These are phyloP conservation scores for Xylaria intraflava DNA, from an alignment of 495 filamentous ascomycete genomes.

Conservation along the genomic window DNA sequence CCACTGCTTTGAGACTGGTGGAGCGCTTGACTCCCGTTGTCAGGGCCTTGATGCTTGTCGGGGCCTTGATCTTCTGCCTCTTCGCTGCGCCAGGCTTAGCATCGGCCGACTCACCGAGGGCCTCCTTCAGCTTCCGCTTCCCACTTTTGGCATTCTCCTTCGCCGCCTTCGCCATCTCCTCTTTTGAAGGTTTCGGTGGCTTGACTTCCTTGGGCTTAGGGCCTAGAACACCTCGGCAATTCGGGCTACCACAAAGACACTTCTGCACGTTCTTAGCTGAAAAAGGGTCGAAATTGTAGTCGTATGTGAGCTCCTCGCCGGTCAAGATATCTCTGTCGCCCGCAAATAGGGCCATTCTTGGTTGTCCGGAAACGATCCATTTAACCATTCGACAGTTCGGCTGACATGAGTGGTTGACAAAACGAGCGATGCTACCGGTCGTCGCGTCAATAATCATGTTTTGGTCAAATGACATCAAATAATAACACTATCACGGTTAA, in stretches of 20 bases:
- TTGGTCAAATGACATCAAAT: conserved; percentile 96
- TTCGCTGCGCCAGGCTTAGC: conserved; percentile 25
- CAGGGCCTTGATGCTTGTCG: conserved; percentile 28
- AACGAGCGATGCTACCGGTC: conserved; percentile 88
- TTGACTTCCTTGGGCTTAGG: conserved; percentile 59
- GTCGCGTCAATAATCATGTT: conserved; percentile 99
- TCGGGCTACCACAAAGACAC: conserved; percentile 70
- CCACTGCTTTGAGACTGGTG: conserved; percentile 20
- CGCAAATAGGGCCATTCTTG: conserved; percentile 95
- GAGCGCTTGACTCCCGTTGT: conserved; percentile 19
- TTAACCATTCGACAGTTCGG: conserved; percentile 98
- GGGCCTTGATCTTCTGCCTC: conserved; percentile 36
- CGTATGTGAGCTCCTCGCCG: conserved; percentile 95
- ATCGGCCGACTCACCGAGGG: conserved; percentile 27
- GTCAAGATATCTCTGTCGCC: conserved; percentile 84
- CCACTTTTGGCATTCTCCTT: conserved; percentile 24
- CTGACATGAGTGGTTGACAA: conserved; percentile 95
- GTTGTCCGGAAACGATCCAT: conserved; percentile 91
- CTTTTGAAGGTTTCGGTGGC: conserved; percentile 32
- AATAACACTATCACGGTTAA: conserved; percentile 66
- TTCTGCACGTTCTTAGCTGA: conserved; percentile 75
- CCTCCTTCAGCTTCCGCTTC: conserved; percentile 40
- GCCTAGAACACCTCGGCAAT: conserved; percentile 73
- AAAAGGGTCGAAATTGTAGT: conserved; percentile 97
- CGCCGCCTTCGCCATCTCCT: conserved; percentile 18